Evolutionary conservation across 257 asterid genomes (phyloP).

Genomic region (Primulina huaijiensis): DNA sequence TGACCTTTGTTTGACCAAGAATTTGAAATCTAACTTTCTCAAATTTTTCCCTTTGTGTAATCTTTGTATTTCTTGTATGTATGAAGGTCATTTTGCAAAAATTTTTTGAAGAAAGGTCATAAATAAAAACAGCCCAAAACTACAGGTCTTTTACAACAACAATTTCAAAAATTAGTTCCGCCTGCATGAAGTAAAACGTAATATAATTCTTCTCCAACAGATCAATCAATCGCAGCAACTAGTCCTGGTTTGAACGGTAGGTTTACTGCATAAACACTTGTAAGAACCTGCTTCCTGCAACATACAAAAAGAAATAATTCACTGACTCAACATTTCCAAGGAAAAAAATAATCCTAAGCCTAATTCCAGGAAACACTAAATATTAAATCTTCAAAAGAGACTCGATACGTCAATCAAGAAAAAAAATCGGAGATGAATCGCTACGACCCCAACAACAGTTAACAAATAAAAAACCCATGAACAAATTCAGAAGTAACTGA

Average conservation of each 20-base stretch:
- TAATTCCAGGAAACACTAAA: not conserved
- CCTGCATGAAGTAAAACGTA: slow-evolving; percentile 13
- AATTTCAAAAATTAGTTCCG: not conserved
- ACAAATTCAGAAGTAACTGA: not conserved
- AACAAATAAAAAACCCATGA: not conserved
- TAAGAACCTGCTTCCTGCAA: slow-evolving; percentile 37
- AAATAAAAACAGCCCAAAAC: no score
- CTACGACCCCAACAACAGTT: not conserved
- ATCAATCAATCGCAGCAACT: slow-evolving; percentile 10
- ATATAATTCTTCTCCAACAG: slow-evolving; percentile 1
- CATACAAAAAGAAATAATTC: slow-evolving; percentile 22
- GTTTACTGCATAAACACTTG: not conserved
- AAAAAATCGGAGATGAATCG: not conserved
- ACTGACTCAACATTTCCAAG: not conserved
- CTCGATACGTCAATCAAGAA: not conserved
- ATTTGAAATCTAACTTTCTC: no score
- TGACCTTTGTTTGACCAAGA: no score
- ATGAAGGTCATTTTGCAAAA: no score
- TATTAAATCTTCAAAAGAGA: not conserved
- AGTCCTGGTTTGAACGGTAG: not conserved
- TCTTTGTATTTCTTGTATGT: no score
- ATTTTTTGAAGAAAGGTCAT: no score
- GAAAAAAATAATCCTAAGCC: not conserved
- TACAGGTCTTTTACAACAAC: not conserved
- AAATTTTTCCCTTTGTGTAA: no score